phyloP scores from a whole-genome alignment of 108 stramenopile species.

The Fistulifera solaris region DNA sequence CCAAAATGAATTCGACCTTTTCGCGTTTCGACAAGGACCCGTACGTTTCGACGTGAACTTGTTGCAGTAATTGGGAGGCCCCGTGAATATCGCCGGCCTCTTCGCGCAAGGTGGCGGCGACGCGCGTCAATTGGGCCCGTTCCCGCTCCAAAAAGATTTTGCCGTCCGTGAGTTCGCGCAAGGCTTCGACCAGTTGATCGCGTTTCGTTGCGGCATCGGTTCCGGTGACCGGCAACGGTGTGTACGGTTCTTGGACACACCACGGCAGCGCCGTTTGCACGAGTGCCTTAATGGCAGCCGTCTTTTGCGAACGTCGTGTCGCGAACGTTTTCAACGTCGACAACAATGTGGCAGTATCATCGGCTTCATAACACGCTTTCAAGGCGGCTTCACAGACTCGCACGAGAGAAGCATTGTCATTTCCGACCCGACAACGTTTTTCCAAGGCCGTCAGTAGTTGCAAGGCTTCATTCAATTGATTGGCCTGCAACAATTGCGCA shows the following conservation, averaged over 20 bases:
- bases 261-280: slow-evolving; percentile 62
- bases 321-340: slow-evolving; percentile 54
- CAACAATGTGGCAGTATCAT: slow-evolving; percentile 43
- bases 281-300: slow-evolving; percentile 52
- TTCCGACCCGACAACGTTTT: slow-evolving; percentile 78
- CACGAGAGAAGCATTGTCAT: slow-evolving; percentile 67
- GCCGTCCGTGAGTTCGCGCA: slow-evolving; percentile 93
- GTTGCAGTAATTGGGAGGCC: slow-evolving; percentile 90
- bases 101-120: slow-evolving; percentile 74
- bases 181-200: slow-evolving; percentile 65
- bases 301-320: slow-evolving; percentile 76
- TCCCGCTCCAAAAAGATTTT: slow-evolving; percentile 98
- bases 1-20: slow-evolving; percentile 98
- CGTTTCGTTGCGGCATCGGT: slow-evolving; percentile 11
- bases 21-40: slow-evolving; percentile 92
- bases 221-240: slow-evolving; percentile 22
- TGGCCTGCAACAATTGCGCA: slow-evolving; percentile 26
- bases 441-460: slow-evolving; percentile 69
- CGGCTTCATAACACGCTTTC: slow-evolving; percentile 43
- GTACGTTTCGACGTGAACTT: slow-evolving; percentile 98
- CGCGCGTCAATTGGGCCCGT: slow-evolving; percentile 83
- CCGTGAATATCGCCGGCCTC: slow-evolving; percentile 69
- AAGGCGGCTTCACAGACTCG: slow-evolving; percentile 62
- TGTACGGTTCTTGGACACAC: slow-evolving; percentile 40
- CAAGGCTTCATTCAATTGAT: slow-evolving; percentile 50